Base-by-base conservation (phyloP, 441 rosid species). In the Isatis lusitanica region DNA sequence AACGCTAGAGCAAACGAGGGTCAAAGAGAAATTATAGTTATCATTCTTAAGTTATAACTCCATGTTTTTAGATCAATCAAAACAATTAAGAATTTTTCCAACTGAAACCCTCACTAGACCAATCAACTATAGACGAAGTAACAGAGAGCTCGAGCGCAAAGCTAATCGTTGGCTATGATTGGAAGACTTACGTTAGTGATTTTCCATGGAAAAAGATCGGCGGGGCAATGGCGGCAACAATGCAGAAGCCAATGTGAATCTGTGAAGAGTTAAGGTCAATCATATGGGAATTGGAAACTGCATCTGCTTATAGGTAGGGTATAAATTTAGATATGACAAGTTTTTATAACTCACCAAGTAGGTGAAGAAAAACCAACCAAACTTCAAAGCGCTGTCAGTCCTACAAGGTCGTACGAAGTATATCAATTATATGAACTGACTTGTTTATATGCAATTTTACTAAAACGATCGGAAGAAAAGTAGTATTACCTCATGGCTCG, bases 181-280 rank as follows among this genome's bases (percentile, higher is more conserved):
- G 38, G 42, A 77, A 68, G 68, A 79, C 97, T 89, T 89, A 93
- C 97, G 98, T 87, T 72, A 93, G 78, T 63, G 98, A 93, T 72
- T 88, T 80, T 80, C 98, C 98, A 17, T 84, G 90, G 78, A 93
- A 93, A 71, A 93, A 86, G 31, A 93, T 43, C 16, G 98, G 98
- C 47, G 98, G 98, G 65, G 97, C 97, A 78, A 93, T 88, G 61
- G 98, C 92, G 57, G 98, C 95, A 84, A 93, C 71, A 35, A 93
- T 84, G 82, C 97, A 91, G 81, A 93, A 91, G 51, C 83, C 91
- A 78, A 91, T 76, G 79, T 93, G 98, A 65, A 93, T 65, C 98
- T 93, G 92, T 81, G 73, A 13, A 33, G 31, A 60, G 48, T 46
- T 1, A 52, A 26, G 56, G 51, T 42, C 63, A 78, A 59, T 58